These are phyloP conservation scores for Paramecium sonneborni DNA, from an alignment of 73 alveolate species.

Conservation along the genomic window DNA sequence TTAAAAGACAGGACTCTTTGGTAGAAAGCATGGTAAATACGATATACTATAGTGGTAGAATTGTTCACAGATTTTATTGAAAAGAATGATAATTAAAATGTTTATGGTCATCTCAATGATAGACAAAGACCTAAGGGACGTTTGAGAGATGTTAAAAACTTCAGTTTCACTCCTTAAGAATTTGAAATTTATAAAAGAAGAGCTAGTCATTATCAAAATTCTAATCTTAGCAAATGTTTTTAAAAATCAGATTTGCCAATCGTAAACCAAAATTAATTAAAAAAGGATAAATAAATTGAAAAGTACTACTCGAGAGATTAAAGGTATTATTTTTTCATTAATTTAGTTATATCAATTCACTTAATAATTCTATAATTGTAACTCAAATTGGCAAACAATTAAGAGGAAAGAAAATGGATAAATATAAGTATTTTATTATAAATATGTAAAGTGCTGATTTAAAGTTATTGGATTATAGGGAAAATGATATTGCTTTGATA, in stretches of 20 bases:
- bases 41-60: neutral
- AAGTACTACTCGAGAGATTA: neutral
- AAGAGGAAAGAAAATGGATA: neutral
- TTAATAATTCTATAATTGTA: constrained; percentile 14
- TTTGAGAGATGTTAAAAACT: constrained; percentile 34
- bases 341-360: neutral
- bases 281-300: neutral
- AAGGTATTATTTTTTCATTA: neutral
- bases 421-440: neutral
- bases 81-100: constrained; percentile 52
- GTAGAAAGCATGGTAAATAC: neutral
- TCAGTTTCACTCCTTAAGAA: neutral
- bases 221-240: neutral
- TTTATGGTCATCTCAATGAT: constrained; percentile 57
- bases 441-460: neutral
- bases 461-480: neutral
- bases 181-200: neutral
- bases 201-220: neutral
- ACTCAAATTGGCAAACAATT: neutral
- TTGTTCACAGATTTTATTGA: constrained; percentile 60
- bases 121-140: constrained; percentile 60
- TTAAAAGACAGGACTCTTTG: neutral
- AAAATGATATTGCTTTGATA: neutral
- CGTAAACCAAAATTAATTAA: neutral
- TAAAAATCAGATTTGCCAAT: neutral